Evolutionary conservation across 805 yeast species (phyloP), one percentile per base, ranked within the genome.

Genomic region (Naumovozyma dairenensis): DNA sequence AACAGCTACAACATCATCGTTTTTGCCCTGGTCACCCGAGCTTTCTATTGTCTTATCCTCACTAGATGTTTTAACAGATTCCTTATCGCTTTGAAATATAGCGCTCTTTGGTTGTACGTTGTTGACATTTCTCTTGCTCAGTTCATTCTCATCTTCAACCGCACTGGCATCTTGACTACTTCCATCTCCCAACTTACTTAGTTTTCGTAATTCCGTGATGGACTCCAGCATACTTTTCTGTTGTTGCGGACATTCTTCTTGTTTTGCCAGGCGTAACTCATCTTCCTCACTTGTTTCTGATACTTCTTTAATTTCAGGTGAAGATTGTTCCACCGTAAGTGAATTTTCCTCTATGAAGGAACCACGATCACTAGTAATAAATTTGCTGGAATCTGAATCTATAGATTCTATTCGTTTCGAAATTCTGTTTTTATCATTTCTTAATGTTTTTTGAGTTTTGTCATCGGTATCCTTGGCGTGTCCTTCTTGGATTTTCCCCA

Each of bases 261-360:
- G 18, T 27, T 31, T 34, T 14, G 35, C 20, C 10, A 28, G 16
- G 5, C 36, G 28, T 13, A 35, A 34, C 7, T 20, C 22, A 8
- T 31, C 36, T 1, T 29, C 30, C 4, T 33, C 36, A 27, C 29
- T 37, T 3, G 12, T 18, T 15, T 28, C 29, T 5, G 16, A 19
- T 19, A 25, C 21, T 18, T 30, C 33, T 5, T 36, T 38, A n/a
- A n/a, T n/a, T 6, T 32, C 40, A 6, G 33, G 37, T 5, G 46
- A 35, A 12, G 32, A 38, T 5, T 41, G 28, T 14, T 34, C 27
- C 21, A 45, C 29, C 18, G 49, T 38, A 25, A 42, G 52, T 17
- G 54, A 44, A 4, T 43, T 40, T 6, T 51, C 47, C 25, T 51
- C 57, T 12, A 53, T 38, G n/a, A 48, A 31, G 3, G 58, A 55